Percentiles rank a stretch among this genome's conserved stretches.
These are phyloP conservation scores for Extremus antarcticus DNA, from an alignment of 495 filamentous ascomycete genomes.

Conservation along the genomic window DNA sequence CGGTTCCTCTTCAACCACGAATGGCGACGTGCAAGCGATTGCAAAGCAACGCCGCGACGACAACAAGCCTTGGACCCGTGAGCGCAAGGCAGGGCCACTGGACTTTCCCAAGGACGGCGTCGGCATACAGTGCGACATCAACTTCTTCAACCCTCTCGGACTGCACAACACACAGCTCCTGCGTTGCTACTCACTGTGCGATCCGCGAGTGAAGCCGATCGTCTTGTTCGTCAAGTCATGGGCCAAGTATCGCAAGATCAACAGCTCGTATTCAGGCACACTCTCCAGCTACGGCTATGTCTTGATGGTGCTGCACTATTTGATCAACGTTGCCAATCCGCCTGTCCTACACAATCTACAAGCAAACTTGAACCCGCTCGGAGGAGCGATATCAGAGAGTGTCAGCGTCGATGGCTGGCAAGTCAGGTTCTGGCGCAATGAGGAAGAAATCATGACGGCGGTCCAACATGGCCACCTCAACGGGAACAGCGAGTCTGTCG, in stretches of 20 bases:
- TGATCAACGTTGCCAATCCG: slow-evolving; percentile 64
- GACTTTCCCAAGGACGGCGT: slow-evolving; percentile 60
- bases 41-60: not conserved
- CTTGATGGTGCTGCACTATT: slow-evolving; percentile 87
- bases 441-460: slow-evolving; percentile 45
- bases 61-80: slow-evolving; percentile 33
- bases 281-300: slow-evolving; percentile 80
- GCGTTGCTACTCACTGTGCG: slow-evolving; percentile 63
- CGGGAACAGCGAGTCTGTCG: slow-evolving; percentile 50
- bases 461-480: slow-evolving; percentile 43
- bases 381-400: slow-evolving; percentile 24
- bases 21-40: no score
- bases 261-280: slow-evolving; percentile 69
- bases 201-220: slow-evolving; percentile 60
- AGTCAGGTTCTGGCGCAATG: slow-evolving; percentile 59
- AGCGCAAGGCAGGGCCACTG: slow-evolving; percentile 44
- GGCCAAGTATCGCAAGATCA: slow-evolving; percentile 71
- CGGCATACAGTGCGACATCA: slow-evolving; percentile 75
- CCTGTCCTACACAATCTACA: slow-evolving; percentile 76
- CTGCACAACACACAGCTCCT: slow-evolving; percentile 70
- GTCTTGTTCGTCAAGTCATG: slow-evolving; percentile 74
- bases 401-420: slow-evolving; percentile 43
- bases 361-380: slow-evolving; percentile 25
- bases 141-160: slow-evolving; percentile 67
- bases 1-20: not conserved